Conservation (phyloP, 805 yeast species). For the Brettanomyces bruxellensis region DNA sequence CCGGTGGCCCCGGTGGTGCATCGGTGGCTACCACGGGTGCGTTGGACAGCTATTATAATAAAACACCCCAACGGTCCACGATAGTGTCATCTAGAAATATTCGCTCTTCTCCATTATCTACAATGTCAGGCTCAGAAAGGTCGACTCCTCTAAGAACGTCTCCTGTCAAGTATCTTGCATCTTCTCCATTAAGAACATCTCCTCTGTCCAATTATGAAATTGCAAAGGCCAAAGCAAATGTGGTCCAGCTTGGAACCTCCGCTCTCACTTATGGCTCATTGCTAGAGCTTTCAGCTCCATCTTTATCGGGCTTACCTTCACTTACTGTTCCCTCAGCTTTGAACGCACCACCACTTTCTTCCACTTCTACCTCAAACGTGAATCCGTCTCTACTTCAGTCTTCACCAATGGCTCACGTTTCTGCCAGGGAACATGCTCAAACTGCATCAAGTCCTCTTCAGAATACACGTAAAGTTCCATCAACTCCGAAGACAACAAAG, state of each 20-base stretch:
- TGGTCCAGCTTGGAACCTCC: background rate
- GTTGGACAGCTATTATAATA: background rate
- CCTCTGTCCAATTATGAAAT: slow-evolving; percentile 10
- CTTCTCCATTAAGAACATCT: slow-evolving; percentile 23
- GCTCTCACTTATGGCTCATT: background rate
- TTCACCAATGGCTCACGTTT: slow-evolving; percentile 1
- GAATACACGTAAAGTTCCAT: no score
- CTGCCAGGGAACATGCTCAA: no score
- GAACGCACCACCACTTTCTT: background rate
- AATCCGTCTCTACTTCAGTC: slow-evolving; percentile 18
- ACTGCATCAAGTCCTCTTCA: no score
- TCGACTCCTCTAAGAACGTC: background rate
- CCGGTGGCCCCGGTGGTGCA: no score
- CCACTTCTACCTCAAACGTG: slow-evolving; percentile 11
- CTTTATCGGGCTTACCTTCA: no score
- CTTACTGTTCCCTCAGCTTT: no score
- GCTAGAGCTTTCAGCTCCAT: background rate
- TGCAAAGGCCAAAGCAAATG: background rate
- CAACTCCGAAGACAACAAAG: slow-evolving; percentile 14
- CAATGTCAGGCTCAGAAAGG: background rate
- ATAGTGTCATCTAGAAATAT: background rate
- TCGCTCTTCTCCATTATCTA: slow-evolving; percentile 13
- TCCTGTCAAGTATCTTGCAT: background rate
- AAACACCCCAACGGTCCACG: background rate
- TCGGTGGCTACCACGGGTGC: background rate